Evolutionary conservation across 176 grass and related monocot species (phyloP).

Genomic region (Avena eriantha): DNA sequence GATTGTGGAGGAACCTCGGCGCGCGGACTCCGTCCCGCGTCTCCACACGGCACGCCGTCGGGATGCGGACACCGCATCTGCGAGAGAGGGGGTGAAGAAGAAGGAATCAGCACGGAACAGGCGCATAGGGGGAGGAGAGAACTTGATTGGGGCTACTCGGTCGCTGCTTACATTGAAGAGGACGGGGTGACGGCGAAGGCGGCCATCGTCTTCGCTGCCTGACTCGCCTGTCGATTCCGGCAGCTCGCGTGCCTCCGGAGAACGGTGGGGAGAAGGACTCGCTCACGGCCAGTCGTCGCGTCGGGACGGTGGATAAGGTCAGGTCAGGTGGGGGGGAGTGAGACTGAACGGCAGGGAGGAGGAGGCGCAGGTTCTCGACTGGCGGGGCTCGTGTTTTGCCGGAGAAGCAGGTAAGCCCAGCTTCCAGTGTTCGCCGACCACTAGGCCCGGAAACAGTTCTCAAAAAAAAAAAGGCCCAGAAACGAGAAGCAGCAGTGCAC

Average conservation of each 20-base stretch:
- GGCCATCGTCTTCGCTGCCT: background rate
- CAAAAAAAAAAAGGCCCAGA: no score
- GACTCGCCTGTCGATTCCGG: slow-evolving; percentile 1
- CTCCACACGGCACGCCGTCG: slow-evolving; percentile 2
- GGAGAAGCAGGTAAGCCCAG: background rate
- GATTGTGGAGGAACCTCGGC: slow-evolving; percentile 20
- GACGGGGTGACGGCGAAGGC: slow-evolving; percentile 1
- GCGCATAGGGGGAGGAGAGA: background rate
- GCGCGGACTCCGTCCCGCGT: background rate
- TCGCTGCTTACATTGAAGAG: background rate
- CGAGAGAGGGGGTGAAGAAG: background rate
- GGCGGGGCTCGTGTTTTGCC: background rate
- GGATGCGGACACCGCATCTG: slow-evolving; percentile 43
- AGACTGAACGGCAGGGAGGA: background rate
- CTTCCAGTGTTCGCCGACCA: background rate
- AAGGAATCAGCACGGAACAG: background rate
- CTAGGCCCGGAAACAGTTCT: background rate
- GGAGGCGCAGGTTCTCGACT: background rate
- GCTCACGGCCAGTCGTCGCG: slow-evolving; percentile 31
- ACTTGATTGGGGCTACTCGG: background rate
- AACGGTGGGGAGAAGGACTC: background rate
- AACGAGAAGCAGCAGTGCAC: background rate
- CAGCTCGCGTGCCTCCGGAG: slow-evolving; percentile 9
- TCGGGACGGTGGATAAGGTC: slow-evolving; percentile 9
- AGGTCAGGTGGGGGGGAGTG: background rate